Evolutionary conservation across 2,329 filamentous ascomycete species (phyloP), one percentile per base, ranked within the genome.

Genomic region (Penicillium aurantiogriseum): DNA sequence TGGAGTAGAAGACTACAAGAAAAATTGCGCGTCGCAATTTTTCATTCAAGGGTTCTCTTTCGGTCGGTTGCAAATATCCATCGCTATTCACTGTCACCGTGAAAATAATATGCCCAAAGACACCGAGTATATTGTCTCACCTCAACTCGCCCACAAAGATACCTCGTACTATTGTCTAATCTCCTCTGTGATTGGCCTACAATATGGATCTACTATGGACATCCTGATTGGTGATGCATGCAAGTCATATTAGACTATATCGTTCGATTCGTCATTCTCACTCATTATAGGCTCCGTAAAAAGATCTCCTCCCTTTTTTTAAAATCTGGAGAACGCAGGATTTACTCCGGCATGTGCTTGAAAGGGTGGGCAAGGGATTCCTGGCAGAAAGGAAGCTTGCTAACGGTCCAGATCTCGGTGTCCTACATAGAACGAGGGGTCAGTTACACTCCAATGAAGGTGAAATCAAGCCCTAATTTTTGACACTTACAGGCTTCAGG

Each of bases 321-420:
- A 19, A 23, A 17, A 31, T 23, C 29, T 23, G 8, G 13, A 8
- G 15, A 17, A 2, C 7, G n/a, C 9, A 33, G 9, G 2, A 17
- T 50, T 66, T 81, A 85, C 71, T 84, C 70, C 13, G 85, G 85
- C 85, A 88, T 88, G 72, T 86, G 76, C 68, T 81, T 72, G 71
- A 88, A 88, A 3, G 85, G 79, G 72, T 88, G 83, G 49, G 78
- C 83, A 60, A 88, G 78, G 64, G 82, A 75, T 79, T 89, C 86
- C 78, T 84, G 79, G 78, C 86, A 87, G 78, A 88, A 89, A 17
- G 86, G 86, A 63, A 89, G 81, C 81, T 89, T 89, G 77, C 83
- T 73, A 62, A 79, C 82, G 49, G 85, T 87, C 86, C 86, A 89
- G 76, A 89, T 88, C 77, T 89, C 86, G 64, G 84, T 86, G 66